Evolutionary conservation across 2,329 filamentous ascomycete genomes (phyloP).

Genomic region (Pseudohalonectria lignicola): DNA sequence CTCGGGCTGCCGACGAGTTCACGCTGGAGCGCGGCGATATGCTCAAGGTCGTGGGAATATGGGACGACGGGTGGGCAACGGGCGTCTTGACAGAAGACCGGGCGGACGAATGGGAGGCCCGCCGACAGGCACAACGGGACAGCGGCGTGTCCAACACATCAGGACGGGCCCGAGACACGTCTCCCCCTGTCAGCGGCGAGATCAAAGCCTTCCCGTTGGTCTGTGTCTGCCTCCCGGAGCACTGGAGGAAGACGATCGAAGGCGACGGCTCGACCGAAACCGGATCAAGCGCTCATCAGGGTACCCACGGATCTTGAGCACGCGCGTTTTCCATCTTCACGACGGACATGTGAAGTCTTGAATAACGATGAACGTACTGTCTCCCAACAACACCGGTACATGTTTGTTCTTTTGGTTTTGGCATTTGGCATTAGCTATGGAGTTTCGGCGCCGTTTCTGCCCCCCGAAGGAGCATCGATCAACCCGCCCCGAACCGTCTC

Average conservation of each 20-base stretch:
- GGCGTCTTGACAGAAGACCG: constrained; percentile 73
- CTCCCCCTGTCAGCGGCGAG: constrained; percentile 61
- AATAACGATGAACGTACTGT: constrained; percentile 17
- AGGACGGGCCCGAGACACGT: constrained; percentile 43
- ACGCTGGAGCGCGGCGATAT: constrained; percentile 90
- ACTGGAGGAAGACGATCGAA: constrained; percentile 95
- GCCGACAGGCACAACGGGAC: constrained; percentile 70
- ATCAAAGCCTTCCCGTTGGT: constrained; percentile 98
- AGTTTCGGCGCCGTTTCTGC: constrained; percentile 13
- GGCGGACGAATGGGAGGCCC: constrained; percentile 80
- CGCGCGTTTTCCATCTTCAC: constrained; percentile 9
- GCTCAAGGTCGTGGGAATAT: constrained; percentile 96
- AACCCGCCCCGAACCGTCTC: too few species aligned
- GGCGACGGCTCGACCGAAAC: constrained; percentile 66
- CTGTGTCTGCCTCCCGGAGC: constrained; percentile 87
- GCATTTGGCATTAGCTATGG: constrained; percentile 14
- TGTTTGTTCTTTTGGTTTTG: constrained; percentile 12
- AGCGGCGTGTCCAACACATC: constrained; percentile 85
- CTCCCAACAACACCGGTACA: constrained; percentile 16
- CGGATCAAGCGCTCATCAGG: constrained; percentile 32
- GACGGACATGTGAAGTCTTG: constrained; percentile 12
- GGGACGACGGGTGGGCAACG: constrained; percentile 98
- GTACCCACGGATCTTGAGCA: constrained; percentile 14
- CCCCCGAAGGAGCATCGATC: background rate
- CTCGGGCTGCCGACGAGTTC: constrained; percentile 87